These are phyloP conservation scores for Pueraria montana DNA, from an alignment of 306 rosid species.

Conservation along the genomic window DNA sequence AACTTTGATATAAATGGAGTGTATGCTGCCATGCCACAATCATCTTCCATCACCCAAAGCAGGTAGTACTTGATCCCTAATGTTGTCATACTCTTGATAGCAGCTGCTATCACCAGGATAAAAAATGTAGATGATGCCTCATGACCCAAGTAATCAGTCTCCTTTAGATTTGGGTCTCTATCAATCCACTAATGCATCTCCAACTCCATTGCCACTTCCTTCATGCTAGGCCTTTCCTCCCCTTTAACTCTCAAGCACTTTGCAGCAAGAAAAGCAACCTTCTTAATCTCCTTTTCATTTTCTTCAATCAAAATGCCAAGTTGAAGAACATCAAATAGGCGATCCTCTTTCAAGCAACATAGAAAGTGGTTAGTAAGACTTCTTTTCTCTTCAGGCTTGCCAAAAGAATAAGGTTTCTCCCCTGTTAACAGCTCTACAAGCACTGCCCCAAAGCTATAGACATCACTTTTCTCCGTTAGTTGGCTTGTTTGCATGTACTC, in stretches of 20 bases:
- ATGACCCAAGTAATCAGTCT: too few species aligned
- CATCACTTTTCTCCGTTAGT: not conserved
- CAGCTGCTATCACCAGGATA: too few species aligned
- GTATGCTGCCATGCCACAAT: too few species aligned
- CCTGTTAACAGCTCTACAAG: not conserved
- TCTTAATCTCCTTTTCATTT: constrained; percentile 31
- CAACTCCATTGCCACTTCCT: not conserved
- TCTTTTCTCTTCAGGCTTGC: not conserved
- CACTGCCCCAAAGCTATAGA: not conserved
- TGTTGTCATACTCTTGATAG: too few species aligned
- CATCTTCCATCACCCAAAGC: too few species aligned
- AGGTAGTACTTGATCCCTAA: too few species aligned
- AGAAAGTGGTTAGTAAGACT: not conserved
- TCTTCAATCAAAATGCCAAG: not conserved
- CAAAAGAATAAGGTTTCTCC: not conserved
- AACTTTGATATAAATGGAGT: too few species aligned
- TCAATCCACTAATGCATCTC: not conserved
- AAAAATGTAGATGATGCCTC: too few species aligned
- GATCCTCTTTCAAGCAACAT: not conserved
- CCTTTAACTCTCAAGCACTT: constrained; percentile 41
- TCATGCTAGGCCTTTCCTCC: constrained; percentile 13
- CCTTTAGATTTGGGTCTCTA: too few species aligned
- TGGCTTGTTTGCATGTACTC: not conserved
- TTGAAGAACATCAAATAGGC: not conserved
- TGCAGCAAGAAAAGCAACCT: constrained; percentile 42